Evolutionary conservation across 129 eudicot species (phyloP).

Genomic region (Mikania micrantha): DNA sequence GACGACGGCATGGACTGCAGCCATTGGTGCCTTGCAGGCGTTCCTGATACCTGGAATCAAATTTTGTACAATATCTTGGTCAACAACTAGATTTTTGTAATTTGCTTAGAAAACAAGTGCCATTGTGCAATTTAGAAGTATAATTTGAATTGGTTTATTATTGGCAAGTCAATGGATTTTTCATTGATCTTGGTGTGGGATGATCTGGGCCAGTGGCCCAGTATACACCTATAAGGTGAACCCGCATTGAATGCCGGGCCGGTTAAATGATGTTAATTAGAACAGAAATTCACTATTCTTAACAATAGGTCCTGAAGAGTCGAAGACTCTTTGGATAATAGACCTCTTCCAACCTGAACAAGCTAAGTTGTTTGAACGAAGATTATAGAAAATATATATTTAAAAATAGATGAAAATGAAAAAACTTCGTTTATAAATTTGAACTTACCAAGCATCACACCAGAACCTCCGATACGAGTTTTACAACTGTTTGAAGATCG

Average conservation of each 20-base stretch:
- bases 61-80: conserved; percentile 50
- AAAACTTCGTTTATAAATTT: not conserved
- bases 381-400: not conserved
- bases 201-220: conserved; percentile 76
- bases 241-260: too few species aligned
- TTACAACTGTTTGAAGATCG: too few species aligned
- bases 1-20: conserved; percentile 60
- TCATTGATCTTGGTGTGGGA: conserved; percentile 98
- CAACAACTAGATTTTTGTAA: conserved; percentile 10
- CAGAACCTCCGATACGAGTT: too few species aligned
- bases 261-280: too few species aligned
- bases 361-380: conserved; percentile 14
- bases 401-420: not conserved
- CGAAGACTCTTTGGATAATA: too few species aligned
- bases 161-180: conserved; percentile 68
- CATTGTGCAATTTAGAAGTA: conserved; percentile 3
- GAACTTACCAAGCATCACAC: too few species aligned
- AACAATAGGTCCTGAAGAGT: too few species aligned
- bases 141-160: conserved; percentile 52
- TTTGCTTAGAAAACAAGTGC: conserved; percentile 15
- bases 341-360: conserved; percentile 84
- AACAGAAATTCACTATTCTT: too few species aligned
- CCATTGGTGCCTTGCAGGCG: conserved; percentile 95
- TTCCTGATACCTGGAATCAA: conserved; percentile 89
- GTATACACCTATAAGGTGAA: conserved; percentile 90